Conservation (phyloP, 2,329 filamentous ascomycete species). For the Xylariaceae sp. region DNA sequence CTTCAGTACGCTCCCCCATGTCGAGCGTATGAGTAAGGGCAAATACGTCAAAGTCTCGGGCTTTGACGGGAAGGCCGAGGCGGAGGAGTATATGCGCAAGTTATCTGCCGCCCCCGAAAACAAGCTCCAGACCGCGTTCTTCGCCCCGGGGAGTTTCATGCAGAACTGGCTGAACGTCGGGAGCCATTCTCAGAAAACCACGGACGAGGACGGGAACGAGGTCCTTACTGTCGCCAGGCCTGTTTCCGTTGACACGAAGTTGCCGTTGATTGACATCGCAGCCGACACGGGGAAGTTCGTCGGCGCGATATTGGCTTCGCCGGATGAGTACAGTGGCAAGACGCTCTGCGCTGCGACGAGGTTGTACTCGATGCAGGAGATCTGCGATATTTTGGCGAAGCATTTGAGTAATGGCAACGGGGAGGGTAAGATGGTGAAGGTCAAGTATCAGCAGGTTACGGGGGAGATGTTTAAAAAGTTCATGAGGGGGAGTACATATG, state of each 20-base stretch:
- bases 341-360: conserved; percentile 41
- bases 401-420: no score
- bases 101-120: conserved; percentile 8
- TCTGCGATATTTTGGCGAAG: conserved; percentile 36
- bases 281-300: conserved; percentile 43
- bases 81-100: conserved; percentile 38
- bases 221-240: conserved; percentile 25
- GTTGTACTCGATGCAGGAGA: conserved; percentile 35
- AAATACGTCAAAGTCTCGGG: conserved; percentile 32
- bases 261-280: conserved; percentile 43
- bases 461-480: conserved; percentile 9
- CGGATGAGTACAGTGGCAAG: conserved; percentile 40
- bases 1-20: conserved; percentile 36
- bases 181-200: conserved; percentile 15
- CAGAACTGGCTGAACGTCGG: conserved; percentile 33
- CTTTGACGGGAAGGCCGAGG: conserved; percentile 40
- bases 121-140: conserved; percentile 35
- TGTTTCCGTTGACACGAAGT: conserved; percentile 26
- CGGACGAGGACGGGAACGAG: conserved; percentile 29
- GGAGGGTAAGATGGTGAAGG: conserved; percentile 37
- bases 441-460: conserved; percentile 18
- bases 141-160: conserved; percentile 41
- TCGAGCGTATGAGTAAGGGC: conserved; percentile 31
- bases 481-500: background rate
- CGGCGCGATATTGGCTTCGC: conserved; percentile 38